Evolutionary conservation across 805 yeast species (phyloP).

Genomic region (Candida awuae): DNA sequence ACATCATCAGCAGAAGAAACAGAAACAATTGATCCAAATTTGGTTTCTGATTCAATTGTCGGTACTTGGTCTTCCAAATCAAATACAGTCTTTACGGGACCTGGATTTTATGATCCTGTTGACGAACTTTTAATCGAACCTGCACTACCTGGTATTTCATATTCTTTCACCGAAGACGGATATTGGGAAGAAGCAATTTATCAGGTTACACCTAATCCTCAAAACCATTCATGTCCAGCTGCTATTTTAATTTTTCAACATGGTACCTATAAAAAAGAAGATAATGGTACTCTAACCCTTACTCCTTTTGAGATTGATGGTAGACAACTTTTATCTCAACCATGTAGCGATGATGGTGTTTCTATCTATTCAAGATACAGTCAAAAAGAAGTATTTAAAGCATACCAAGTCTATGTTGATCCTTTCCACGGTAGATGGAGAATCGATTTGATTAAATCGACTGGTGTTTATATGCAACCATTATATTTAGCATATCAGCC

Average conservation of each 20-base stretch:
- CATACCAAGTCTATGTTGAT: constrained; percentile 56
- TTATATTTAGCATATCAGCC: constrained; percentile 88
- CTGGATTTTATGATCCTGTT: constrained; percentile 91
- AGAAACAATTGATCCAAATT: constrained; percentile 5
- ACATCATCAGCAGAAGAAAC: constrained; percentile 5
- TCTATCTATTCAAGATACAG: constrained; percentile 66
- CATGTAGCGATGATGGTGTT: constrained; percentile 59
- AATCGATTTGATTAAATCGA: constrained; percentile 65
- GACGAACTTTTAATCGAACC: constrained; percentile 95
- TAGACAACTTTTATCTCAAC: constrained; percentile 80
- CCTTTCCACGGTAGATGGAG: constrained; percentile 77
- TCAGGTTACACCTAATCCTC: constrained; percentile 62
- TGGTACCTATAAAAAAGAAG: constrained; percentile 60
- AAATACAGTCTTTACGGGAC: constrained; percentile 92
- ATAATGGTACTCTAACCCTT: constrained; percentile 61
- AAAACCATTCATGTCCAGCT: constrained; percentile 71
- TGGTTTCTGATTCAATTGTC: constrained; percentile 30
- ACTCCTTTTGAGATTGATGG: constrained; percentile 84
- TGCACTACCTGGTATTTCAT: constrained; percentile 87
- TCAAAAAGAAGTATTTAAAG: constrained; percentile 53
- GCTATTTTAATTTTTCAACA: constrained; percentile 86
- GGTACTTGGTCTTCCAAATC: constrained; percentile 98
- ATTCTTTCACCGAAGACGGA: constrained; percentile 90
- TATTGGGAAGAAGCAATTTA: constrained; percentile 84
- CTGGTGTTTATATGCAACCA: constrained; percentile 79